These are phyloP conservation scores for Akanthomyces dipterigenus DNA, from an alignment of 2,329 filamentous ascomycete species.

Conservation along the genomic window DNA sequence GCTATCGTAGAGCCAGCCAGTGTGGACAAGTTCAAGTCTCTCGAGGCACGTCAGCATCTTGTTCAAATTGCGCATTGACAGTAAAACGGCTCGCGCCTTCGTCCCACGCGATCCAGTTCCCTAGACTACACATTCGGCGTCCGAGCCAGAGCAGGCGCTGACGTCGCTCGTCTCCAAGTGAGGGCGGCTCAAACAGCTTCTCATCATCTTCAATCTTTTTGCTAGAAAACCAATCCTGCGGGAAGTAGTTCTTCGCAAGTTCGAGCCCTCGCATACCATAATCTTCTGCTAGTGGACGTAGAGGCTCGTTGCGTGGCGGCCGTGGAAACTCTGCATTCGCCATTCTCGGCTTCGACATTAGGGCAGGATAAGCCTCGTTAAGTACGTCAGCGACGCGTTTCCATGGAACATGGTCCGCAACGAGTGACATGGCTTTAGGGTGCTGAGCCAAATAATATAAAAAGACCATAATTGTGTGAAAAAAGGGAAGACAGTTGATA, in stretches of 20 bases:
- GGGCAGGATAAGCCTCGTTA: conserved; percentile 27
- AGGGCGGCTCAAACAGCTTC: conserved; percentile 54
- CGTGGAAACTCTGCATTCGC: conserved; percentile 40
- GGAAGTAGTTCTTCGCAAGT: conserved; percentile 54
- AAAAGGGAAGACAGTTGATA: conserved; percentile 52
- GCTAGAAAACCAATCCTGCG: conserved; percentile 49
- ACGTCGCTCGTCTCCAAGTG: conserved; percentile 49
- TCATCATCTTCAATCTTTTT: conserved; percentile 61
- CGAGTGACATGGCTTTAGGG: conserved; percentile 34
- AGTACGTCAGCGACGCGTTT: conserved; percentile 31
- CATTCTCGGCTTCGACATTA: conserved; percentile 28
- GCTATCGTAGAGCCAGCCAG: too few relatives aligned
- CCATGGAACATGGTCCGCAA: conserved; percentile 48
- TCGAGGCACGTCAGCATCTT: background rate
- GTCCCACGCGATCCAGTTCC: conserved; percentile 42
- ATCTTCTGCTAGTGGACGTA: conserved; percentile 60
- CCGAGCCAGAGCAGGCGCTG: conserved; percentile 55
- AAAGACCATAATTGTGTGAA: conserved; percentile 58
- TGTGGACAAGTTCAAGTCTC: background rate
- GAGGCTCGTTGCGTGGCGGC: conserved; percentile 34
- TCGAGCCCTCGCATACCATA: conserved; percentile 58
- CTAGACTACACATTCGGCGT: conserved; percentile 34
- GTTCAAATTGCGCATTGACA: background rate
- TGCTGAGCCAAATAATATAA: conserved; percentile 38
- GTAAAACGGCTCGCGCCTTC: conserved; percentile 6